These are phyloP conservation scores for Marchantia polymorpha DNA, from an alignment of 225 moss, liverwort and hornwort species.

Conservation along the genomic window DNA sequence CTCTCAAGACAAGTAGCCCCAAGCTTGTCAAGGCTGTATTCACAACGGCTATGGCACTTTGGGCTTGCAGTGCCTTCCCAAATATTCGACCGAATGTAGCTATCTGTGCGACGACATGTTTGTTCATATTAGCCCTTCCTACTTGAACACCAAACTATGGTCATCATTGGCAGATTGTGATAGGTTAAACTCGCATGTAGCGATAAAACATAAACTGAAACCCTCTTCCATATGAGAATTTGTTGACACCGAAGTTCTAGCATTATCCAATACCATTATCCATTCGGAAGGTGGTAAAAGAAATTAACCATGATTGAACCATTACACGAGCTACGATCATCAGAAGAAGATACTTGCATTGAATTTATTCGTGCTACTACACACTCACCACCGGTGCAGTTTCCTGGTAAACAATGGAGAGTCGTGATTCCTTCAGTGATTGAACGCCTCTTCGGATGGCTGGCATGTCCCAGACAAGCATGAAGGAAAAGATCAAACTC, in stretches of 20 bases:
- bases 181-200: no score
- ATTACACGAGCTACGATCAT: no score
- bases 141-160: no score
- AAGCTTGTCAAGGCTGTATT: constrained; percentile 56
- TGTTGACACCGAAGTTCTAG: no score
- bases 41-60: constrained; percentile 58
- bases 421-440: constrained; percentile 53
- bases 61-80: constrained; percentile 60
- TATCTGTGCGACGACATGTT: constrained; percentile 25
- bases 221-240: no score
- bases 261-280: no score
- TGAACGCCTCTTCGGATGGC: constrained; percentile 45
- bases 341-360: neutral
- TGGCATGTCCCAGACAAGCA: constrained; percentile 70
- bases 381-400: constrained; percentile 55
- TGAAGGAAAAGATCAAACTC: constrained; percentile 58
- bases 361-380: neutral
- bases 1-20: constrained; percentile 43
- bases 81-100: constrained; percentile 52
- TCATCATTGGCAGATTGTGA: no score
- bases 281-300: no score
- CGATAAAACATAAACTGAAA: no score
- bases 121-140: no score
- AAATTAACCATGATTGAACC: no score
- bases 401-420: constrained; percentile 51